Conservation (phyloP, 768 basidiomycete species). For the Tricholoma sp. region DNA sequence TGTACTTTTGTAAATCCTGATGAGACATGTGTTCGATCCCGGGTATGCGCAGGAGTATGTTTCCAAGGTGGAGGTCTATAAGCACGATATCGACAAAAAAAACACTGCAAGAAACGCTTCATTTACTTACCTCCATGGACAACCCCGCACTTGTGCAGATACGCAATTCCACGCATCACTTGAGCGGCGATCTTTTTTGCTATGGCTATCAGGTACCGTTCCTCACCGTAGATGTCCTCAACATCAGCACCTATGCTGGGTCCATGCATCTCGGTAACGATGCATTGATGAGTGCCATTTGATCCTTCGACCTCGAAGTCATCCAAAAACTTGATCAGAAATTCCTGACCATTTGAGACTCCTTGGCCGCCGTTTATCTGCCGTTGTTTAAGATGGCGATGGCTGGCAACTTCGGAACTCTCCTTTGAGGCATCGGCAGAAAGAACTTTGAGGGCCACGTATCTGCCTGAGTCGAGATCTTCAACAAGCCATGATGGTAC, state of each 20-base stretch:
- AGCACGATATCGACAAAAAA: neutral
- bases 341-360: neutral
- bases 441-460: neutral
- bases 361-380: neutral
- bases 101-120: too few relatives aligned
- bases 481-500: neutral
- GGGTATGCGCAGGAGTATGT: neutral
- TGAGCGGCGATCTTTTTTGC: constrained; percentile 1
- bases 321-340: constrained; percentile 4
- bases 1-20: neutral
- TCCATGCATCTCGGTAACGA: constrained; percentile 10
- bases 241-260: constrained; percentile 5
- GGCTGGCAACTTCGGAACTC: neutral
- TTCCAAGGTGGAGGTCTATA: neutral
- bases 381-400: neutral
- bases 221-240: constrained; percentile 2
- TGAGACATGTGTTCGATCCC: neutral
- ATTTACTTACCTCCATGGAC: neutral
- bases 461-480: neutral
- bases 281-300: constrained; percentile 12
- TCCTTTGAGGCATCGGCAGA: neutral
- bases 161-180: neutral
- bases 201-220: constrained; percentile 1
- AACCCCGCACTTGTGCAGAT: neutral
- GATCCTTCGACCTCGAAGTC: constrained; percentile 11